phyloP scores from a whole-genome alignment of 2,329 filamentous ascomycete genomes.

The Neophaeococcomyces mojaviensis region DNA sequence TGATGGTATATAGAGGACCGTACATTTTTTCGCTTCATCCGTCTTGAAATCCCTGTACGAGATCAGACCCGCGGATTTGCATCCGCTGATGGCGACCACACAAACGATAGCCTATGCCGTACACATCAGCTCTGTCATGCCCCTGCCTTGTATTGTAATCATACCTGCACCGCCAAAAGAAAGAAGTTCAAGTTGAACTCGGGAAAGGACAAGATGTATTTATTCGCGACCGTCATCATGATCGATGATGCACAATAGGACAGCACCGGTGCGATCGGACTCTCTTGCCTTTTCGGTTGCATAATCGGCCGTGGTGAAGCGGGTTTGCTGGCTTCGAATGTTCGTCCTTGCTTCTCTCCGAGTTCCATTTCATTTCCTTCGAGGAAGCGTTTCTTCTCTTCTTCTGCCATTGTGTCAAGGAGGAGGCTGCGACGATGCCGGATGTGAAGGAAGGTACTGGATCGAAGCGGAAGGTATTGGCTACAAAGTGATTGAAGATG shows the following conservation, averaged over 20 bases:
- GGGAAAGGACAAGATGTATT: constrained; percentile 87
- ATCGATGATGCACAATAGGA: constrained; percentile 96
- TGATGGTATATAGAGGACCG: constrained; percentile 26
- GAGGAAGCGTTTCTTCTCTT: constrained; percentile 64
- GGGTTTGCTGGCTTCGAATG: constrained; percentile 29
- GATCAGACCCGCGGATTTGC: constrained; percentile 76
- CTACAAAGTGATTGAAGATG: no score
- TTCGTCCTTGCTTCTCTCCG: constrained; percentile 52
- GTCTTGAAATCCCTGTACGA: constrained; percentile 75
- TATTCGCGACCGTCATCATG: constrained; percentile 99
- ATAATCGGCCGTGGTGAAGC: constrained; percentile 31
- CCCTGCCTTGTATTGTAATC: constrained; percentile 22
- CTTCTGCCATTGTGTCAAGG: constrained; percentile 63
- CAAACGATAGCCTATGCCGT: constrained; percentile 71
- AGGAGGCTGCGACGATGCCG: constrained; percentile 11
- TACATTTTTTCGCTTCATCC: constrained; percentile 90
- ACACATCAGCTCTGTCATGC: constrained; percentile 9
- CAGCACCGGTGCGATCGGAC: constrained; percentile 70
- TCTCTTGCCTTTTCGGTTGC: constrained; percentile 56
- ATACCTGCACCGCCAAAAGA: constrained; percentile 84
- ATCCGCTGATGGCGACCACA: constrained; percentile 71
- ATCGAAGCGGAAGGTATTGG: not conserved
- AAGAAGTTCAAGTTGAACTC: constrained; percentile 97
- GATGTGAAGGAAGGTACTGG: constrained; percentile 1
- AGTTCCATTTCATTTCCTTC: constrained; percentile 63